Evolutionary conservation across 768 basidiomycete genomes (phyloP).

Genomic region (Tulasnella sp.): DNA sequence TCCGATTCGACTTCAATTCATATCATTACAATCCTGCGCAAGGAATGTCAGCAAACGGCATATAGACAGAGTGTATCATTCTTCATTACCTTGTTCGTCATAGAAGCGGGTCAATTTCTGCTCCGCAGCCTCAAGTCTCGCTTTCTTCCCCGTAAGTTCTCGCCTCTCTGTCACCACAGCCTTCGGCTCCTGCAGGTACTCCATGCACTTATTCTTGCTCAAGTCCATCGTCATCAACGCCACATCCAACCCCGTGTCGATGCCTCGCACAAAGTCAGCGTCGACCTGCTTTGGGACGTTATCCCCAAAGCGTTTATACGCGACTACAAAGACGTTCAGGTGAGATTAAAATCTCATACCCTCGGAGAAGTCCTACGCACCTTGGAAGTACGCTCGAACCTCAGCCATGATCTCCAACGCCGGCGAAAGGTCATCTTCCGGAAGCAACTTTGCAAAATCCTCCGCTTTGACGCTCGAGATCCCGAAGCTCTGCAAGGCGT

Average conservation of each 20-base stretch:
- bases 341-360: neutral
- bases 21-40: neutral
- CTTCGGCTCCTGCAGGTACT: slow-evolving; percentile 41
- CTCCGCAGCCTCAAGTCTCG: neutral
- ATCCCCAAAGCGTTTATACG: slow-evolving; percentile 49
- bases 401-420: slow-evolving; percentile 8
- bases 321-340: slow-evolving; percentile 28
- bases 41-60: too few species aligned
- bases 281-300: slow-evolving; percentile 48
- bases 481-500: slow-evolving; percentile 29
- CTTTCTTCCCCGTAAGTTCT: slow-evolving; percentile 26
- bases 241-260: slow-evolving; percentile 35
- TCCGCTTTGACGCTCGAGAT: slow-evolving; percentile 38
- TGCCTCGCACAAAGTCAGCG: slow-evolving; percentile 41
- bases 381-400: slow-evolving; percentile 2
- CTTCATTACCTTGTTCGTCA: neutral
- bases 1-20: too few species aligned
- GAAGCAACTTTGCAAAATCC: neutral
- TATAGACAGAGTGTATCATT: neutral
- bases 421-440: neutral
- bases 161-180: slow-evolving; percentile 34
- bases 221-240: slow-evolving; percentile 40
- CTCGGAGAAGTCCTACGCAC: neutral
- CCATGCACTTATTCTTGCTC: slow-evolving; percentile 36
- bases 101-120: neutral